Evolutionary conservation across 2,329 filamentous ascomycete genomes (phyloP).

Genomic region (Colletotrichum tropicicola): DNA sequence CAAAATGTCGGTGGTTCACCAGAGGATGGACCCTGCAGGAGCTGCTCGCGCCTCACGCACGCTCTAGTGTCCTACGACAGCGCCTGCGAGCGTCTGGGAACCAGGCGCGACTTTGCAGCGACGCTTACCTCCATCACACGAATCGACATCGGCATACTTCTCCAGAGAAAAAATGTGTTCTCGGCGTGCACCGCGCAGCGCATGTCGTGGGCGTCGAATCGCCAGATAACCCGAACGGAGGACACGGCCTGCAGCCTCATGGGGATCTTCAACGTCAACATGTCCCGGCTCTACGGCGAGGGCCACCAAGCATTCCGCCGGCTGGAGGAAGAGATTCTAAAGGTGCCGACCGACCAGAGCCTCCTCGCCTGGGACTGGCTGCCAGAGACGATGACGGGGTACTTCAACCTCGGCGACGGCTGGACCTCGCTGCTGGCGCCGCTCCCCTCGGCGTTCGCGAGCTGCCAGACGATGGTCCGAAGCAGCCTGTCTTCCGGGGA

Average conservation of each 20-base stretch:
- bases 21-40: constrained; percentile 36
- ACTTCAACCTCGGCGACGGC: too few relatives aligned
- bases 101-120: background rate
- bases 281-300: constrained; percentile 37
- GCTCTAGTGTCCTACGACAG: constrained; percentile 32
- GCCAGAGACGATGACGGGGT: background rate
- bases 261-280: constrained; percentile 37
- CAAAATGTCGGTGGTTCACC: constrained; percentile 32
- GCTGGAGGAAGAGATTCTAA: constrained; percentile 10
- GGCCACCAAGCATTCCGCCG: constrained; percentile 33
- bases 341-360: constrained; percentile 1
- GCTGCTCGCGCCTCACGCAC: constrained; percentile 32
- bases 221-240: constrained; percentile 32
- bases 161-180: background rate
- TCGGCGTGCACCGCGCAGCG: too few relatives aligned
- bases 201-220: constrained; percentile 37
- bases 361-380: background rate
- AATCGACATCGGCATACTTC: too few relatives aligned
- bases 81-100: constrained; percentile 27
- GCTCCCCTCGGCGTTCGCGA: background rate
- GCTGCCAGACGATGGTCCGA: background rate
- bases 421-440: background rate
- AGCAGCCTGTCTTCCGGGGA: too few relatives aligned
- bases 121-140: constrained; percentile 36
- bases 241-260: constrained; percentile 37